phyloP scores from a whole-genome alignment of 163 green algal species.

The Picocystis sp. region DNA sequence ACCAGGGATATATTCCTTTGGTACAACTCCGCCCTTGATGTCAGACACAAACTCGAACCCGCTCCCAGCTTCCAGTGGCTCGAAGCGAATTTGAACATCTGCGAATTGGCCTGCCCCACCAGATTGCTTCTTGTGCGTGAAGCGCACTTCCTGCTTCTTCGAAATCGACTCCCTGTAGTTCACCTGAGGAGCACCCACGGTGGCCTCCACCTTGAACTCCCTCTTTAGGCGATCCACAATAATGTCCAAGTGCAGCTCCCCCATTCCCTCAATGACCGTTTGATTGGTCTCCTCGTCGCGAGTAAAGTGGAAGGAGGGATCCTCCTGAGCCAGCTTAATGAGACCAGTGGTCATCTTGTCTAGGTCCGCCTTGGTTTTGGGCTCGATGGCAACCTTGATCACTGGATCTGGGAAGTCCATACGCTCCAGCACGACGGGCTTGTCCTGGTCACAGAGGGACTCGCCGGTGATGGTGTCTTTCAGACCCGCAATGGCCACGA shows the following conservation, averaged over 20 bases:
- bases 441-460: constrained; percentile 84
- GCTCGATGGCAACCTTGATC: constrained; percentile 98
- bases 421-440: constrained; percentile 86
- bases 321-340: constrained; percentile 92
- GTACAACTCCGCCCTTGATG: constrained; percentile 89
- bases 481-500: constrained; percentile 84
- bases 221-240: constrained; percentile 88
- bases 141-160: constrained; percentile 48
- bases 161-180: constrained; percentile 89
- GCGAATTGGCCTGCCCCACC: constrained; percentile 92
- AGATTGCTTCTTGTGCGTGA: constrained; percentile 99
- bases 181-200: constrained; percentile 61
- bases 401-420: constrained; percentile 99
- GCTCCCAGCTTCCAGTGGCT: constrained; percentile 80
- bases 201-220: constrained; percentile 93
- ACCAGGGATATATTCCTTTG: constrained; percentile 98
- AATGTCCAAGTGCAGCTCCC: constrained; percentile 98
- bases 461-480: constrained; percentile 84
- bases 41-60: constrained; percentile 88
- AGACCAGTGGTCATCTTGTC: constrained; percentile 90
- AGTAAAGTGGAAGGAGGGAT: constrained; percentile 88
- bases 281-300: constrained; percentile 92
- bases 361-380: constrained; percentile 89
- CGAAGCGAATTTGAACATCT: constrained; percentile 82
- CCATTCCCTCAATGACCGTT: constrained; percentile 97